Evolutionary conservation across 768 basidiomycete genomes (phyloP).

Genomic region (Lyophyllum shimeji): DNA sequence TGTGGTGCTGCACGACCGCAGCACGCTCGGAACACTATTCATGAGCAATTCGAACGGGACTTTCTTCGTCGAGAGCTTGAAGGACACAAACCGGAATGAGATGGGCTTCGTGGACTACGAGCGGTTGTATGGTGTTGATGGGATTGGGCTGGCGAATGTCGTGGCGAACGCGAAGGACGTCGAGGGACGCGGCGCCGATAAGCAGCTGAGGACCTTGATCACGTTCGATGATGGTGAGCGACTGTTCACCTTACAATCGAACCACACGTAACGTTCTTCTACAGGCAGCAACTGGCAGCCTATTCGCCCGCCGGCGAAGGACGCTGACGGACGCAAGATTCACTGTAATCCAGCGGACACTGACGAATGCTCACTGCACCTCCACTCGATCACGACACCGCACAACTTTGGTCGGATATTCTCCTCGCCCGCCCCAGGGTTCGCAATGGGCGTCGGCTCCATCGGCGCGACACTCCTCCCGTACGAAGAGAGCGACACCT

Average conservation of each 20-base stretch:
- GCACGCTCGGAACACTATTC: slow-evolving; percentile 85
- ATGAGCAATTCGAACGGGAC: slow-evolving; percentile 96
- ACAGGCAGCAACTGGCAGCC: slow-evolving; percentile 72
- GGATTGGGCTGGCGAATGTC: slow-evolving; percentile 88
- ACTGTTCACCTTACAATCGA: neutral
- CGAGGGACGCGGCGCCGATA: slow-evolving; percentile 64
- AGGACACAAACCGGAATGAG: slow-evolving; percentile 90
- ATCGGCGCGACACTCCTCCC: slow-evolving; percentile 65
- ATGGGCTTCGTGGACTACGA: slow-evolving; percentile 94
- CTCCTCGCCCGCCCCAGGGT: slow-evolving; percentile 91
- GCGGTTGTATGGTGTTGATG: slow-evolving; percentile 80
- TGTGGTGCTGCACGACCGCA: slow-evolving; percentile 72
- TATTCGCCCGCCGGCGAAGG: slow-evolving; percentile 55
- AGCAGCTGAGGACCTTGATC: slow-evolving; percentile 74
- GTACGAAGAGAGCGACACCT: slow-evolving; percentile 91
- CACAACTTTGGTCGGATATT: slow-evolving; percentile 96
- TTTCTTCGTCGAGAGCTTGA: slow-evolving; percentile 87
- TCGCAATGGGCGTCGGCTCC: slow-evolving; percentile 95
- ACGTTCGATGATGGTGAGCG: slow-evolving; percentile 79
- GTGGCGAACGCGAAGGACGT: slow-evolving; percentile 85
- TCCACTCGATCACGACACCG: slow-evolving; percentile 89
- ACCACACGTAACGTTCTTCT: slow-evolving; percentile 16
- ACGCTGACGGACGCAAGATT: slow-evolving; percentile 61
- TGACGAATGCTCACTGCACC: slow-evolving; percentile 77
- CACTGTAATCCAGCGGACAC: slow-evolving; percentile 57